phyloP scores from a whole-genome alignment of 2,329 filamentous ascomycete genomes.

The Colletotrichum chrysophilum region DNA sequence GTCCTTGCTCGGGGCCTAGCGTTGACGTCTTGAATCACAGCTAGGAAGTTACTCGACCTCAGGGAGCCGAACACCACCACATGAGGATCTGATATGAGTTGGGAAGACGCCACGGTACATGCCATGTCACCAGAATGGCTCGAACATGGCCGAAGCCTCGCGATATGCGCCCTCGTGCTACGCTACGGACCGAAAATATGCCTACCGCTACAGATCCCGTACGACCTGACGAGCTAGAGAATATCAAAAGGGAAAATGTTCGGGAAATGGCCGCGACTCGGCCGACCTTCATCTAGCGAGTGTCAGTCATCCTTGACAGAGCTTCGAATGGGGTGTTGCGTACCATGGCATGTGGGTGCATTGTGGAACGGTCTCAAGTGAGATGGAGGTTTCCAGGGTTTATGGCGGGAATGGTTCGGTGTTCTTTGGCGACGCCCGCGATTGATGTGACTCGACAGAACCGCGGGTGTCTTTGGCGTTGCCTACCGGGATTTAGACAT shows the following conservation, averaged over 20 bases:
- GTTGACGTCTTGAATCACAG: not conserved
- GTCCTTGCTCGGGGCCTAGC: not conserved
- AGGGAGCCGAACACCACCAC: not conserved
- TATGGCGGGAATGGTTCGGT: not conserved
- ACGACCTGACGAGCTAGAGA: not conserved
- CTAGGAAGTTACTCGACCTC: not conserved
- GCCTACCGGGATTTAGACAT: not conserved
- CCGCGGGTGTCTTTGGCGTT: not conserved
- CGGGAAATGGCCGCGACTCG: not conserved
- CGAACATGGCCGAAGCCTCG: not conserved
- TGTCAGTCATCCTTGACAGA: not conserved
- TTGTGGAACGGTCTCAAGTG: slow-evolving; percentile 4
- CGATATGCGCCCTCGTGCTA: not conserved
- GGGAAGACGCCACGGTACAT: not conserved
- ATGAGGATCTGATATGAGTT: not conserved
- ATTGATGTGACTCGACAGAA: not conserved
- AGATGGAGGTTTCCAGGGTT: not conserved
- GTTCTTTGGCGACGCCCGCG: not conserved
- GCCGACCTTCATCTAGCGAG: not conserved
- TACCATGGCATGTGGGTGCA: not conserved
- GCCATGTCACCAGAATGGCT: not conserved
- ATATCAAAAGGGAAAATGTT: not conserved
- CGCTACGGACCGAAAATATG: not conserved
- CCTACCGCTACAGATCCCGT: not conserved
- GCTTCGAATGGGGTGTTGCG: not conserved